Conservation (phyloP, 2,329 filamentous ascomycete genomes). For the Ophiognomonia clavigignenti-juglandacearum region DNA sequence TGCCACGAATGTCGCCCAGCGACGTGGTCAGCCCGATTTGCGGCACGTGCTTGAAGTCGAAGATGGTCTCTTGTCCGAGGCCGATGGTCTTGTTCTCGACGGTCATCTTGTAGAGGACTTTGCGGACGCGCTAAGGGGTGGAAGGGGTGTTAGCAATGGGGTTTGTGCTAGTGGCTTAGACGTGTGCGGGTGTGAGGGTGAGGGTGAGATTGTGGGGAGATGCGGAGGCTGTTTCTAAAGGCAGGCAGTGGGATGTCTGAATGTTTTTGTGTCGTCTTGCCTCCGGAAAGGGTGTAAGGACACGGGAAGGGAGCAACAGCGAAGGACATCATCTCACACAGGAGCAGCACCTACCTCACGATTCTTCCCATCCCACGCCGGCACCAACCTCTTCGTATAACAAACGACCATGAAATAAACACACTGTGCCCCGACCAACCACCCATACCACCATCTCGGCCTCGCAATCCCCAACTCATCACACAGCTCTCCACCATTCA, state of each 20-base stretch:
- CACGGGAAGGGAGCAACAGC: too few relatives aligned
- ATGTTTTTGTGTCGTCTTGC: neutral
- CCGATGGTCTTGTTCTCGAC: constrained; percentile 54
- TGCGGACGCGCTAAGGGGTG: constrained; percentile 19
- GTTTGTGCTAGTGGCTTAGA: neutral
- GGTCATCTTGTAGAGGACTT: constrained; percentile 46
- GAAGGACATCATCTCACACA: too few relatives aligned
- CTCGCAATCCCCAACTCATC: constrained; percentile 54
- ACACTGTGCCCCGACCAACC: constrained; percentile 60
- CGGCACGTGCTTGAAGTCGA: constrained; percentile 69
- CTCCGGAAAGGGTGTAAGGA: too few relatives aligned
- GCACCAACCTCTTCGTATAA: constrained; percentile 38
- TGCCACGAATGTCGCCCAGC: constrained; percentile 15
- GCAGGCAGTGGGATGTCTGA: too few relatives aligned
- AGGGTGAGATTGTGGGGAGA: too few relatives aligned
- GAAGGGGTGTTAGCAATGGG: neutral
- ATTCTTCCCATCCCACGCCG: constrained; percentile 38
- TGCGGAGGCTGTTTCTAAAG: too few relatives aligned
- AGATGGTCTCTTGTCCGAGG: constrained; percentile 57
- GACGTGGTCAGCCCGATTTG: constrained; percentile 30
- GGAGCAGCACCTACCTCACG: constrained; percentile 31
- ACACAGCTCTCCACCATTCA: constrained; percentile 62
- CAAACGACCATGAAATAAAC: constrained; percentile 56
- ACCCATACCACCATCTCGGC: constrained; percentile 52
- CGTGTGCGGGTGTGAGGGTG: too few relatives aligned